A percentile compares a stretch with the other conserved stretches of the same genome.
Conservation (phyloP, 352 stramenopile species). For the Phytopythium kandeliae region DNA sequence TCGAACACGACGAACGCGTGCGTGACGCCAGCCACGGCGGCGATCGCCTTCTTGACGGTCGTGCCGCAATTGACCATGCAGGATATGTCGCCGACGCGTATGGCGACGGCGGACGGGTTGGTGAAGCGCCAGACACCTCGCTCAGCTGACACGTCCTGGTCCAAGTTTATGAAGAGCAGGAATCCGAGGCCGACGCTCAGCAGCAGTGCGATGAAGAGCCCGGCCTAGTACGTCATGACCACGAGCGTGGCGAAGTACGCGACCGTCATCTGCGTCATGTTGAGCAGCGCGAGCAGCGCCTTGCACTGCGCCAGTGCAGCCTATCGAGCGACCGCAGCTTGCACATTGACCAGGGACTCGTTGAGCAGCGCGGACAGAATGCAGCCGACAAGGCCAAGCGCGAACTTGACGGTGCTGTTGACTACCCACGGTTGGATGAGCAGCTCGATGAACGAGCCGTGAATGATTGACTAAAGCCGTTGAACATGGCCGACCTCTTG, state of each 20-base stretch:
- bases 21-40: slow-evolving; percentile 40
- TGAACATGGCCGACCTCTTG: slow-evolving; percentile 77
- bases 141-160: slow-evolving; percentile 59
- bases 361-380: slow-evolving; percentile 61
- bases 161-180: slow-evolving; percentile 78
- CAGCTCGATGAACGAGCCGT: slow-evolving; percentile 58
- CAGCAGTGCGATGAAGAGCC: slow-evolving; percentile 77
- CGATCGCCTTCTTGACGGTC: slow-evolving; percentile 41
- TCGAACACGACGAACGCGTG: slow-evolving; percentile 75
- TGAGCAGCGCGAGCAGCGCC: slow-evolving; percentile 44
- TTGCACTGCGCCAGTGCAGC: slow-evolving; percentile 64
- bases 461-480: slow-evolving; percentile 72
- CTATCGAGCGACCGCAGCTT: slow-evolving; percentile 34
- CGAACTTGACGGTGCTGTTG: slow-evolving; percentile 59
- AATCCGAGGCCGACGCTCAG: slow-evolving; percentile 68
- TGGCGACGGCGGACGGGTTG: slow-evolving; percentile 57
- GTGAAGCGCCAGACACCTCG: slow-evolving; percentile 64
- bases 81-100: slow-evolving; percentile 88
- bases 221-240: slow-evolving; percentile 81
- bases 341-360: slow-evolving; percentile 47
- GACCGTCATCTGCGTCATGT: slow-evolving; percentile 73
- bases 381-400: slow-evolving; percentile 65
- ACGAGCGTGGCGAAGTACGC: slow-evolving; percentile 85
- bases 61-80: slow-evolving; percentile 82
- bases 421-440: slow-evolving; percentile 80